Evolutionary conservation across 169 alveolate species (phyloP).

Genomic region (Sarcocystis neurona): DNA sequence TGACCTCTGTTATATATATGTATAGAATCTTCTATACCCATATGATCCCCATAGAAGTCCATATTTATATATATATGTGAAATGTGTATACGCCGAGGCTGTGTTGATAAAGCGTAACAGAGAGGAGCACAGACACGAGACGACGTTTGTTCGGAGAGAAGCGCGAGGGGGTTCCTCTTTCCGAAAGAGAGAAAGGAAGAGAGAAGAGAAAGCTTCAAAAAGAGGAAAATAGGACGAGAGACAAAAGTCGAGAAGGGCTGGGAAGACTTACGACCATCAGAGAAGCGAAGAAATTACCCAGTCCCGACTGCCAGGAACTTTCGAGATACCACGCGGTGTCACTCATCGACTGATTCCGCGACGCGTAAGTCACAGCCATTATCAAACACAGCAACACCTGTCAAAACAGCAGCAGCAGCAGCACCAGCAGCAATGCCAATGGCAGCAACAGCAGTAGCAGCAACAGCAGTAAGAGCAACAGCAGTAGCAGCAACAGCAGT

Average conservation of each 20-base stretch:
- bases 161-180: neutral
- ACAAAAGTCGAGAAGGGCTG: neutral
- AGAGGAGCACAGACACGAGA: too few species aligned
- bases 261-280: slow-evolving; percentile 45
- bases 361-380: slow-evolving; percentile 52
- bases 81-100: too few species aligned
- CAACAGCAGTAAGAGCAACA: slow-evolving; percentile 2
- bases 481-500: neutral
- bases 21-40: too few species aligned
- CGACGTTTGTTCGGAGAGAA: too few species aligned
- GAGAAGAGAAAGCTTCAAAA: neutral
- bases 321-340: slow-evolving; percentile 62
- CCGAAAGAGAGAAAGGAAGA: neutral
- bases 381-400: slow-evolving; percentile 54
- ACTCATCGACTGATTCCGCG: slow-evolving; percentile 39
- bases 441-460: neutral
- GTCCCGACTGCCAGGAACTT: slow-evolving; percentile 55
- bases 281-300: slow-evolving; percentile 52
- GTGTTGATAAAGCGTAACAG: too few species aligned
- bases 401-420: neutral
- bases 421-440: neutral
- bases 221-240: neutral
- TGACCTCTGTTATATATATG: too few species aligned
- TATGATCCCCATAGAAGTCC: too few species aligned
- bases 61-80: too few species aligned